Evolutionary conservation across 495 filamentous ascomycete genomes (phyloP).

Genomic region (Neurospora sp.): DNA sequence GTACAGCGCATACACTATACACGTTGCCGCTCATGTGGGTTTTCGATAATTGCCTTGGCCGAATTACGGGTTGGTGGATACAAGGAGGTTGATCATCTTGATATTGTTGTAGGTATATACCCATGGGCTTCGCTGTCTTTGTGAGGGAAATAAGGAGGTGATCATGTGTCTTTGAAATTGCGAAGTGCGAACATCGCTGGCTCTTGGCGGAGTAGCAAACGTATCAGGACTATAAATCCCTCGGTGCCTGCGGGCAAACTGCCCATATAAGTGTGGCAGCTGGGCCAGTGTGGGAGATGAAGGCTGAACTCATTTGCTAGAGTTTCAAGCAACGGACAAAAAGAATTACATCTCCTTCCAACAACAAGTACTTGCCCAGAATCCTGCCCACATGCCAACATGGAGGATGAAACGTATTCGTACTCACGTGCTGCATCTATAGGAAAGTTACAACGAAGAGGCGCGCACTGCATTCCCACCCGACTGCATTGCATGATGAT

Average conservation of each 20-base stretch:
- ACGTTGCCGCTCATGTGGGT: background rate
- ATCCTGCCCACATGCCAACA: background rate
- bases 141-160: background rate
- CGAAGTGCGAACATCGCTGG: background rate
- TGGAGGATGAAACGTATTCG: background rate
- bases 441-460: background rate
- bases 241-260: background rate
- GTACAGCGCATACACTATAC: background rate
- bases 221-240: background rate
- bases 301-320: background rate
- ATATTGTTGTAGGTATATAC: background rate
- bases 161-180: background rate
- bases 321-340: background rate
- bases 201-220: background rate
- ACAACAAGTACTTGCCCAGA: background rate
- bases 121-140: background rate
- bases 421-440: background rate
- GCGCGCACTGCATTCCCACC: background rate
- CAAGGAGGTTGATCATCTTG: background rate
- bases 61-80: background rate
- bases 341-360: background rate
- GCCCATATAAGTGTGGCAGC: background rate
- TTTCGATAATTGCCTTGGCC: background rate
- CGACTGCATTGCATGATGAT: background rate
- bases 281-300: background rate